Conservation (phyloP, 2,329 filamentous ascomycete genomes). For the Paraconiothyrium sp. region DNA sequence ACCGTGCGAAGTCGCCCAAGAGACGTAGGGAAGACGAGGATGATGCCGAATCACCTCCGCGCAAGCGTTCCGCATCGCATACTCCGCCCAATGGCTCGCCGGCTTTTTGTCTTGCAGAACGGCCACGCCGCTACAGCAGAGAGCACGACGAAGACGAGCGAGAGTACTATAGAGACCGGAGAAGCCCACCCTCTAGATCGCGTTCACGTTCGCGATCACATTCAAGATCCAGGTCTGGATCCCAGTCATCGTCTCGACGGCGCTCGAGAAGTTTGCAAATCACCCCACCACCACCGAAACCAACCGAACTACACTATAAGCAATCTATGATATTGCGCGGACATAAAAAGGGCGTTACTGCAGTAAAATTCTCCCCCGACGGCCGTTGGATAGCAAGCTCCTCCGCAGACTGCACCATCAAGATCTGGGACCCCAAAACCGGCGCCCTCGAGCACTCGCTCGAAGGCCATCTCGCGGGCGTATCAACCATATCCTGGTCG, state of each 20-base stretch:
- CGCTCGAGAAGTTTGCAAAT: constrained; percentile 31
- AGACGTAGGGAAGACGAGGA: constrained; percentile 41
- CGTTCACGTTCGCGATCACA: constrained; percentile 30
- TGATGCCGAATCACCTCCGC: constrained; percentile 36
- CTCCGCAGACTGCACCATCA: constrained; percentile 86
- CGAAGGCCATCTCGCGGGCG: constrained; percentile 90
- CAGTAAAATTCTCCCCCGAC: constrained; percentile 91
- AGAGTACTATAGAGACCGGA: constrained; percentile 37
- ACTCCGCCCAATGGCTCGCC: constrained; percentile 41
- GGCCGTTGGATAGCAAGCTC: constrained; percentile 88
- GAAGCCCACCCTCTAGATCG: constrained; percentile 25
- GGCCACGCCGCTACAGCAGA: constrained; percentile 46
- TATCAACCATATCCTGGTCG: constrained; percentile 93
- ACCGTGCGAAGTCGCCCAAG: constrained; percentile 39
- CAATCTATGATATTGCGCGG: constrained; percentile 77
- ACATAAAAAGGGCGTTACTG: constrained; percentile 80
- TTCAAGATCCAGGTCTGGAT: constrained; percentile 30
- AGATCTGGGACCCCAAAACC: constrained; percentile 85
- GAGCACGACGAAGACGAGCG: constrained; percentile 43
- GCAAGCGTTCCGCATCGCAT: constrained; percentile 45
- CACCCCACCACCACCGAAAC: constrained; percentile 58
- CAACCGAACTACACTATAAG: constrained; percentile 71
- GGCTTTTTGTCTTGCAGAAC: constrained; percentile 43
- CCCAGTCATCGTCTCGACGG: constrained; percentile 26
- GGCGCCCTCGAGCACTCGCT: constrained; percentile 86